Conservation (phyloP, 176 grass and related monocot genomes). For the Bolboschoenus planiculmis region DNA sequence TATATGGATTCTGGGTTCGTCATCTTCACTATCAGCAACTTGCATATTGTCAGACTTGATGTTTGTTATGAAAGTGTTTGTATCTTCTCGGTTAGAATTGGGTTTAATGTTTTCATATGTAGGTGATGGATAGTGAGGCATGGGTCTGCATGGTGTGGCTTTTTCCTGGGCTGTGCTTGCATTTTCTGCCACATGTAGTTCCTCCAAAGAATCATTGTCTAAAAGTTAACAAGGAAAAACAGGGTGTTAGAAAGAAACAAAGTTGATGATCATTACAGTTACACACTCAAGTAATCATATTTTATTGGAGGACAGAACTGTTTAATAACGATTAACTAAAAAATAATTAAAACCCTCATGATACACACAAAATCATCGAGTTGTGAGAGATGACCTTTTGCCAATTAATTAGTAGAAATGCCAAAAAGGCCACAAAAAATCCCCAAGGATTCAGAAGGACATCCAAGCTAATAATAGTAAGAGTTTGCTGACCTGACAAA, state of each 20-base stretch:
- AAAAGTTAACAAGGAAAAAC: background rate
- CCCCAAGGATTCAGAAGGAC: background rate
- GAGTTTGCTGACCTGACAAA: constrained; percentile 49
- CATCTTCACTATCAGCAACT: constrained; percentile 90
- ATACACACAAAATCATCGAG: background rate
- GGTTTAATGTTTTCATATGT: constrained; percentile 7
- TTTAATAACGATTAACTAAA: background rate
- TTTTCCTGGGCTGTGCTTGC: constrained; percentile 23
- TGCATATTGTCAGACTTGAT: constrained; percentile 35
- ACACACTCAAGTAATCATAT: background rate
- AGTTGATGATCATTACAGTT: background rate
- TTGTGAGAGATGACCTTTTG: background rate
- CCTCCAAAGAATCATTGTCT: constrained; percentile 78
- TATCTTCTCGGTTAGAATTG: background rate
- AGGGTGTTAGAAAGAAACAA: background rate
- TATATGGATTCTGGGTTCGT: constrained; percentile 32
- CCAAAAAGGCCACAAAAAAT: background rate
- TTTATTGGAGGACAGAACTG: background rate
- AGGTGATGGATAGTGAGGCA: constrained; percentile 15
- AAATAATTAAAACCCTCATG: background rate
- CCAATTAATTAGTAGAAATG: background rate
- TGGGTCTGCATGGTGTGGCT: constrained; percentile 21
- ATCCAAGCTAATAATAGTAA: background rate
- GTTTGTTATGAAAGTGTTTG: constrained; percentile 2
- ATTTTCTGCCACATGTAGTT: constrained; percentile 62